phyloP scores from a whole-genome alignment of 768 basidiomycete genomes.

The Ephemerocybe angulata region DNA sequence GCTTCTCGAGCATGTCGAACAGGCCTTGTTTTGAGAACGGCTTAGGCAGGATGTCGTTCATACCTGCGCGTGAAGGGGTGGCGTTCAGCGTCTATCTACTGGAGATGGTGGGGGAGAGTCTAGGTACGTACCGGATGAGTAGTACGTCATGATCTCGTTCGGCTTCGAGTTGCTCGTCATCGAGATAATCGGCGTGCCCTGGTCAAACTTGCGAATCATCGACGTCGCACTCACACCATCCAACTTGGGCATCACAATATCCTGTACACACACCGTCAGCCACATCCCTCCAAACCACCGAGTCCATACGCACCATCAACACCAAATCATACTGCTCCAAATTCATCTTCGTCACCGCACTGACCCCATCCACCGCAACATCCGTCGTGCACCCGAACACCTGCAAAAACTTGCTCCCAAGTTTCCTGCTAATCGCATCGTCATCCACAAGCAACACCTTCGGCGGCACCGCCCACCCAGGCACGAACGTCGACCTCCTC shows the following conservation, averaged over 20 bases:
- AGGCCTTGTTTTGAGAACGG: conserved; percentile 95
- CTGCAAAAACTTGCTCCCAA: conserved; percentile 91
- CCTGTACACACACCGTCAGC: conserved; percentile 43
- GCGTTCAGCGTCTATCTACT: not conserved
- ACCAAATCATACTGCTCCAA: conserved; percentile 93
- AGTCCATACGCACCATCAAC: conserved; percentile 67
- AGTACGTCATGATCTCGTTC: conserved; percentile 89
- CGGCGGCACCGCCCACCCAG: conserved; percentile 89
- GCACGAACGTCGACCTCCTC: conserved; percentile 75
- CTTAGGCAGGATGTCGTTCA: conserved; percentile 97
- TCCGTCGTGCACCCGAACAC: conserved; percentile 95
- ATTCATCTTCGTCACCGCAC: conserved; percentile 96
- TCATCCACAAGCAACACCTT: conserved; percentile 93
- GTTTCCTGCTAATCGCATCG: conserved; percentile 83
- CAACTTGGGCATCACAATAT: conserved; percentile 91
- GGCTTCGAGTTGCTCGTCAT: conserved; percentile 97
- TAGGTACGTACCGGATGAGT: conserved; percentile 54
- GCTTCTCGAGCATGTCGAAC: conserved; percentile 93
- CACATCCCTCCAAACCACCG: conserved; percentile 7
- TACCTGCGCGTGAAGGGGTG: conserved; percentile 42
- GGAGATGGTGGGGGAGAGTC: not conserved
- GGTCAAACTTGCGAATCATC: conserved; percentile 91
- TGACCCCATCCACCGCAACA: conserved; percentile 89
- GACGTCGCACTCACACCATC: conserved; percentile 90
- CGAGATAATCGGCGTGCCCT: conserved; percentile 94